Evolutionary conservation across 257 asterid species (phyloP).

Genomic region (Thymus quinquecostatus): DNA sequence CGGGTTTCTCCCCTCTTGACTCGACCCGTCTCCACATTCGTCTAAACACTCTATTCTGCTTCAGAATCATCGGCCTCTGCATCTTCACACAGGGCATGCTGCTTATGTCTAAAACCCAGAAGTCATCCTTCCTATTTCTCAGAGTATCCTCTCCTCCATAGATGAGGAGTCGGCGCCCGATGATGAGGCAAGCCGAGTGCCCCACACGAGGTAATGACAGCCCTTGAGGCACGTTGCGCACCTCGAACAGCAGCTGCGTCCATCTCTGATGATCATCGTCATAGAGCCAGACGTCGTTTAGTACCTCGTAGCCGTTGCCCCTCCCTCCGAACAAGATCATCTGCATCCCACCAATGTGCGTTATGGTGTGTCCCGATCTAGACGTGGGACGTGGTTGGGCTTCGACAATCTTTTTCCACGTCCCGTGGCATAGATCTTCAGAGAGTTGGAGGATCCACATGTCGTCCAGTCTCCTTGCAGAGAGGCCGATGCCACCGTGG

Average conservation of each 20-base stretch:
- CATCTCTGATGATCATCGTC: slow-evolving; percentile 63
- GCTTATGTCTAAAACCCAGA: slow-evolving; percentile 78
- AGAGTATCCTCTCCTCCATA: slow-evolving; percentile 88
- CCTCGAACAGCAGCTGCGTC: slow-evolving; percentile 58
- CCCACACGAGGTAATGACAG: slow-evolving; percentile 80
- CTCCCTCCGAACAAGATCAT: slow-evolving; percentile 83
- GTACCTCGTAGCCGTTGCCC: slow-evolving; percentile 73
- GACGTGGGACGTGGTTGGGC: slow-evolving; percentile 67
- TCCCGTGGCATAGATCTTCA: slow-evolving; percentile 58
- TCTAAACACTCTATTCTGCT: slow-evolving; percentile 31
- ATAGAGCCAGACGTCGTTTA: slow-evolving; percentile 74
- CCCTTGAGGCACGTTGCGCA: slow-evolving; percentile 63
- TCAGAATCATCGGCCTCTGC: slow-evolving; percentile 33
- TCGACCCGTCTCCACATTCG: slow-evolving; percentile 71
- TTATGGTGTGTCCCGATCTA: slow-evolving; percentile 88
- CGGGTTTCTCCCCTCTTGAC: slow-evolving; percentile 58
- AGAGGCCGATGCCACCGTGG: slow-evolving; percentile 85
- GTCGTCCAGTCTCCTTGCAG: slow-evolving; percentile 68
- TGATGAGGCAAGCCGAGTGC: slow-evolving; percentile 78
- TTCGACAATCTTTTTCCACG: slow-evolving; percentile 61
- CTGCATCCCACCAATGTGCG: slow-evolving; percentile 56
- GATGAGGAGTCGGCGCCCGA: slow-evolving; percentile 76
- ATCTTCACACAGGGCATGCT: slow-evolving; percentile 34
- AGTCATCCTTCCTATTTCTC: slow-evolving; percentile 73
- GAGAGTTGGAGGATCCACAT: slow-evolving; percentile 76